A percentile compares a stretch with the other conserved stretches of the same genome.
Evolutionary conservation across 257 asterid species (phyloP).

Genomic region (Lantana camara): DNA sequence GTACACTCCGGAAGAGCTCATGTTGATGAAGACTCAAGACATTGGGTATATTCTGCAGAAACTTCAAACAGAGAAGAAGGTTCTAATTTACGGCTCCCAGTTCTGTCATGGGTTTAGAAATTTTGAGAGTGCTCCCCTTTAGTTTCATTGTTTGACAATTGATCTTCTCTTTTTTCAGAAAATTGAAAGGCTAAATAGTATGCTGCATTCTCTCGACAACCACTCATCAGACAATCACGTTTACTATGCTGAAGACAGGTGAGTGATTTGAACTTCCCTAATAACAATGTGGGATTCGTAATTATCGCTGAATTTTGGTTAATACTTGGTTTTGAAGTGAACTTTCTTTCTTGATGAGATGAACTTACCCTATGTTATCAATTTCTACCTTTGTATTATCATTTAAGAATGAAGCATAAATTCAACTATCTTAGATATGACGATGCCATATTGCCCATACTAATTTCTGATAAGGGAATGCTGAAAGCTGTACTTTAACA

Average conservation of each 20-base stretch:
- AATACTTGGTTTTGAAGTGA: background rate
- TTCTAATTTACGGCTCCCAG: slow-evolving; percentile 16
- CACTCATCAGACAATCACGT: slow-evolving; percentile 55
- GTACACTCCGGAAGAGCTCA: slow-evolving; percentile 73
- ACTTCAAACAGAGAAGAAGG: slow-evolving; percentile 92
- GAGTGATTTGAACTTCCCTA: slow-evolving; percentile 18
- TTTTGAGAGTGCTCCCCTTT: background rate
- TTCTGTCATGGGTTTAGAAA: background rate
- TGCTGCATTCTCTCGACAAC: slow-evolving; percentile 63
- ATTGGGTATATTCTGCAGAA: slow-evolving; percentile 79
- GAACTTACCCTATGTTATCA: background rate
- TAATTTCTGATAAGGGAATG: no score
- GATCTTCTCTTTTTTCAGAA: slow-evolving; percentile 54
- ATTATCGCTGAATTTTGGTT: background rate
- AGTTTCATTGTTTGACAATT: slow-evolving; percentile 1
- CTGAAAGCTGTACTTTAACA: no score
- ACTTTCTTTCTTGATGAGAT: background rate
- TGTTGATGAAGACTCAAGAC: slow-evolving; percentile 94
- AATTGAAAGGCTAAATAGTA: slow-evolving; percentile 61
- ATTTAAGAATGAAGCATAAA: no score
- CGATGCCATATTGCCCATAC: no score
- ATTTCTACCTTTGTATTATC: background rate
- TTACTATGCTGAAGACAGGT: slow-evolving; percentile 87
- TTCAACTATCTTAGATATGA: no score
- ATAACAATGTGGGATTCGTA: background rate